Evolutionary conservation across 2,329 filamentous ascomycete species (phyloP), one percentile per base, ranked within the genome.

Genomic region (Fonsecaea pedrosoi): DNA sequence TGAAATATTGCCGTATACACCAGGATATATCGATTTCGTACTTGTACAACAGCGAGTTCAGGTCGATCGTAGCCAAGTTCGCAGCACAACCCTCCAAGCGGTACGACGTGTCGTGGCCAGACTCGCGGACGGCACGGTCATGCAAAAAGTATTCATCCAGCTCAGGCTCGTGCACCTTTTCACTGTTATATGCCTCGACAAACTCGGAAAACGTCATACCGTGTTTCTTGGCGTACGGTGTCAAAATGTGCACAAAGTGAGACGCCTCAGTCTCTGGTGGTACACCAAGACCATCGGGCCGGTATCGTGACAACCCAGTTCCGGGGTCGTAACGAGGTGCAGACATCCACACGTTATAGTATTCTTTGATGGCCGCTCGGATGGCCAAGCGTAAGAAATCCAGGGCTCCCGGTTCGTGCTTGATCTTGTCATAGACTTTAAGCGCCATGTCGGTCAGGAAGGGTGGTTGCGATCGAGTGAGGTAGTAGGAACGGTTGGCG

Each of bases 371-470:
- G 10, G 94, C 95, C 6, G 95, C 94, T 45, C 97, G 84, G 35
- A 93, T 91, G 6, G 93, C 88, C 15, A 86, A 86, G 37, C 88
- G 87, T 69, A 99, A 83, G 78, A 98, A 97, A 0, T 97, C 92
- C 59, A 88, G 79, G 1, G 93, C 88, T 57, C 88, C 91, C 0
- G 90, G 87, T 77, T 96, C 91, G 72, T 93, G 89, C 82, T 93
- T 92, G 78, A 97, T 98, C 75, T 90, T 91, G 74, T 97, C 93
- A 77, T 95, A 98, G 50, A 97, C 92, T 63, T 93, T 90, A 58
- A 98, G 84, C 10, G 94, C 91, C 93, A 99, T 97, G 78, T 99
- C 95, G 1, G 95, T 99, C 64, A 99, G 82, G 81, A 99, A 98
- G 0, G 95, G 95, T 1, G 95, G 95, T 79, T 99, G 95, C 1